Conservation (phyloP, 257 asterid genomes). For the Rubia yunnanensis region DNA sequence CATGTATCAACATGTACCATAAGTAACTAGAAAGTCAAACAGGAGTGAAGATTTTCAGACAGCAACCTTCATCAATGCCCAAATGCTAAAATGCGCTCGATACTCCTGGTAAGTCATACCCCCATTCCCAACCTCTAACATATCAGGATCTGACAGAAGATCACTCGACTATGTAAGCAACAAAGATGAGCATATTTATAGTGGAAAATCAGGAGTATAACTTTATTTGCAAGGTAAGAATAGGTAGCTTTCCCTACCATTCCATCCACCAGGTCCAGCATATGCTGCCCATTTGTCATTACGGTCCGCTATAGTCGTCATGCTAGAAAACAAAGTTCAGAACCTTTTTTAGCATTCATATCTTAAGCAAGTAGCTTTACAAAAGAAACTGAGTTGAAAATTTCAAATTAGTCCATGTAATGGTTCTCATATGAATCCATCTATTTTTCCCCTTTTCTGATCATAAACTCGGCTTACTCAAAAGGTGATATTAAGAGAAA, state of each 20-base stretch:
- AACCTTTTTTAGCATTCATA: conserved; percentile 5
- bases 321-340: conserved; percentile 42
- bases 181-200: background rate
- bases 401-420: background rate
- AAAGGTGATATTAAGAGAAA: background rate
- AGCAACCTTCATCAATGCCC: conserved; percentile 95
- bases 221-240: background rate
- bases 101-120: conserved; percentile 86
- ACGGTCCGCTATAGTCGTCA: conserved; percentile 86
- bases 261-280: conserved; percentile 99
- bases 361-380: background rate
- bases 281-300: conserved; percentile 96
- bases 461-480: background rate
- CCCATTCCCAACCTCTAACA: conserved; percentile 97
- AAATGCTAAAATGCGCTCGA: conserved; percentile 88
- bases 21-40: background rate
- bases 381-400: background rate
- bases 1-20: background rate
- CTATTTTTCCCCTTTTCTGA: background rate
- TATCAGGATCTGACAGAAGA: conserved; percentile 76
- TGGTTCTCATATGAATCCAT: background rate
- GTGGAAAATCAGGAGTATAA: background rate
- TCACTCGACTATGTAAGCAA: conserved; percentile 1
- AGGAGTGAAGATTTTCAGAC: conserved; percentile 2
- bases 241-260: conserved; percentile 39